Base-by-base conservation (phyloP, 768 basidiomycete species). In the Saitozyma podzolica region DNA sequence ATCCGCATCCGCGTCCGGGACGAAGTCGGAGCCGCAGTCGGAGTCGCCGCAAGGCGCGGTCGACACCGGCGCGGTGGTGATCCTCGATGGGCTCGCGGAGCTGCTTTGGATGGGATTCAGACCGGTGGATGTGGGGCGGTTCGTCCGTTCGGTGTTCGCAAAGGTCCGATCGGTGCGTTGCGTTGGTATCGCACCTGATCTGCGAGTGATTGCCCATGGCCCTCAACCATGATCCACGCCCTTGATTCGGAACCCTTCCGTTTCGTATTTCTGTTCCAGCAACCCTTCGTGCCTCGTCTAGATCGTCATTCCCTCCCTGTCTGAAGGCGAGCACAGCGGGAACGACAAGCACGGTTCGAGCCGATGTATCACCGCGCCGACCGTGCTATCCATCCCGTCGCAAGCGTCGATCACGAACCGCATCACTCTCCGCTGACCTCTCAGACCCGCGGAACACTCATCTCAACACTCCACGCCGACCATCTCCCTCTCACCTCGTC, bases 391-490 rank as follows among this genome's bases (percentile, higher is more conserved):
- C 20, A 59, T 48, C 16, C 20, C 43, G 20, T 20, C 19, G 49
- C 50, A 52, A 51, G 50, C 10, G 9, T 59, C 8, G 51, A 29
- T 29, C 29, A 29, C 29, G 29, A 29, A 29, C 2, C 29, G 29
- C 29, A 29, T 29, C 29, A 29, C 29, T 29, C 29, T 5, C 29
- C 29, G 19, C 43, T 54, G 29, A 62, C 29, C 8, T n/a, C 20
- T 41, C 47, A 77, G 75, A 59, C 61, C 8, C 42, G 58, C 13
- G 49, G 64, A 11, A 62, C 58, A 6, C 52, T 77, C 16, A 54
- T 76, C 9, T 72, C 75, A 9, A 74, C 72, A 5, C 42, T 78
- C 5, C 73, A 76, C 53, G 64, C 75, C n/a, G 73, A 75, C 50
- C 58, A 63, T 39, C 72, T 78, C 9, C 66, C 66, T 11, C 59